Conservation (phyloP, 768 basidiomycete genomes). For the Lepiota brunneoincarnata region DNA sequence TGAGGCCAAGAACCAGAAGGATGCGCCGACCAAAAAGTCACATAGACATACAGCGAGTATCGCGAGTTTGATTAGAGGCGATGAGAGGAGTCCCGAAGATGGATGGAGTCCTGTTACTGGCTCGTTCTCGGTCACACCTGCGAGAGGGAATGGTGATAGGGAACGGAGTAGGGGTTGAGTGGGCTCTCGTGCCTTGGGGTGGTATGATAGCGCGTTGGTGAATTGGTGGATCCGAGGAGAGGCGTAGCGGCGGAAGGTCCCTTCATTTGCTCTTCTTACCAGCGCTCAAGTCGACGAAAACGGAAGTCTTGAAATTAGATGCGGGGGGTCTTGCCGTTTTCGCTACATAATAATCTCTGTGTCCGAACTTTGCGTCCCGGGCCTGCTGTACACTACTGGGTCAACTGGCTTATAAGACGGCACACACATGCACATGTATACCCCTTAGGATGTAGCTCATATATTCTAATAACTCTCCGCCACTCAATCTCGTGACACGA, state of each 20-base stretch:
- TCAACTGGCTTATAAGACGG: not conserved
- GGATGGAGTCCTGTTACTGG: conserved; percentile 76
- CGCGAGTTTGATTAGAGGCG: conserved; percentile 74
- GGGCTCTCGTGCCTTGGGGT: not conserved
- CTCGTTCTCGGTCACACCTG: conserved; percentile 49
- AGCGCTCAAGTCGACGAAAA: not conserved
- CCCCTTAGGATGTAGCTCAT: conserved; percentile 2
- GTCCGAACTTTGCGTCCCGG: not conserved
- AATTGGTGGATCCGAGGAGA: not conserved
- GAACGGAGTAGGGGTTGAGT: not conserved
- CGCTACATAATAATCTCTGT: not conserved
- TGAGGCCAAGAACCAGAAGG: not conserved
- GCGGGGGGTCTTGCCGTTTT: not conserved
- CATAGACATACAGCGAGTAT: conserved; percentile 85
- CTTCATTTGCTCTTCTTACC: not conserved
- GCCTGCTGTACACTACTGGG: not conserved
- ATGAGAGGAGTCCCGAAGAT: conserved; percentile 72
- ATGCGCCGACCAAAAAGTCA: conserved; percentile 17
- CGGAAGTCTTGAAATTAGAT: too few species aligned
- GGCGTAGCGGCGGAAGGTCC: not conserved
- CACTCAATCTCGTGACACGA: not conserved
- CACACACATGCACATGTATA: conserved; percentile 2
- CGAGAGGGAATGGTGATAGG: not conserved
- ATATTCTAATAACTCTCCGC: not conserved
- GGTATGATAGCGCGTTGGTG: not conserved